Conservation (phyloP, 176 grass and related monocot species). For the Luzula sylvatica region DNA sequence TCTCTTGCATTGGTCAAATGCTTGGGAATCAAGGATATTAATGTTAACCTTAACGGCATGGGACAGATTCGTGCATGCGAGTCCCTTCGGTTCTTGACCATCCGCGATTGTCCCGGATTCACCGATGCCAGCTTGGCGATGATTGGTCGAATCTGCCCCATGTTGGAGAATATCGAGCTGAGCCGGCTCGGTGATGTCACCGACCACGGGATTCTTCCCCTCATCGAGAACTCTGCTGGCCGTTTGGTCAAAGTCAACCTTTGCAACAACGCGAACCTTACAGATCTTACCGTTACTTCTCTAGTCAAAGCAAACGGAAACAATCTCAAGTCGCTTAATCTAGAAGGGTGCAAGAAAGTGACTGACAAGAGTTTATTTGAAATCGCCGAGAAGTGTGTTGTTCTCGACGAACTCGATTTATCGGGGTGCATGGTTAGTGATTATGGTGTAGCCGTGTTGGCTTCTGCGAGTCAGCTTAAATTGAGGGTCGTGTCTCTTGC, state of each 20-base stretch:
- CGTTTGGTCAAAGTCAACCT: slow-evolving; percentile 70
- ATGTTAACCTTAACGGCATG: too few species aligned
- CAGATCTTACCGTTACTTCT: slow-evolving; percentile 34
- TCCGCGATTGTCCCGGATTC: slow-evolving; percentile 68
- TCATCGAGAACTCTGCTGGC: slow-evolving; percentile 53
- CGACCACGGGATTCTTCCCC: slow-evolving; percentile 54
- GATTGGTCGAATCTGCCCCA: slow-evolving; percentile 78
- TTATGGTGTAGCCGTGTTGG: slow-evolving; percentile 61
- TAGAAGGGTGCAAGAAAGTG: slow-evolving; percentile 84
- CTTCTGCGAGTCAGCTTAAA: slow-evolving; percentile 53
- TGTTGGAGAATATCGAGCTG: slow-evolving; percentile 65
- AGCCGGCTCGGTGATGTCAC: slow-evolving; percentile 55
- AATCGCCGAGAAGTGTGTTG: slow-evolving; percentile 49
- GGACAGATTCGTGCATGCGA: too few species aligned
- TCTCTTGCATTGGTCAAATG: slow-evolving; percentile 67
- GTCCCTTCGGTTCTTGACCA: slow-evolving; percentile 46
- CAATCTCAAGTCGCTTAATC: slow-evolving; percentile 54
- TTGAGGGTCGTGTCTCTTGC: slow-evolving; percentile 68
- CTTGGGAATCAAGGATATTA: slow-evolving; percentile 66
- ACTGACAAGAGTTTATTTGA: slow-evolving; percentile 64
- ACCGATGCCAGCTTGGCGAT: slow-evolving; percentile 64
- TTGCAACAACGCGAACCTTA: slow-evolving; percentile 62
- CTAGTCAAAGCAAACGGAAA: slow-evolving; percentile 68
- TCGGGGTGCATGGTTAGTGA: slow-evolving; percentile 74
- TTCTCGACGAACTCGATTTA: slow-evolving; percentile 75